These are phyloP conservation scores for Amylostereum chailletii DNA, from an alignment of 1,284 basidiomycete genomes.

Conservation along the genomic window DNA sequence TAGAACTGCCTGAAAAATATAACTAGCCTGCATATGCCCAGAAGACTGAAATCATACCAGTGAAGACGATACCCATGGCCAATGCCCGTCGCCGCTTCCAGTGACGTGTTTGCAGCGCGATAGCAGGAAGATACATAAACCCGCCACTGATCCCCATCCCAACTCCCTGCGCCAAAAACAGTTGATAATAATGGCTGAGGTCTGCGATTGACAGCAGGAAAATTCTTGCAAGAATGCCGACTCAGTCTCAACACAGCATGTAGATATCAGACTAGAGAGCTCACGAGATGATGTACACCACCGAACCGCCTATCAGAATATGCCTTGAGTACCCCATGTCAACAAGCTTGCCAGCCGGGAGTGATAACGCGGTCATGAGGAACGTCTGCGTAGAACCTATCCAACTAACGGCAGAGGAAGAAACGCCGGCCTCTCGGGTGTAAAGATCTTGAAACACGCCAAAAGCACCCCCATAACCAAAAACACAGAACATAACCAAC, in stretches of 20 bases:
- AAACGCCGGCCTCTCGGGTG: not conserved
- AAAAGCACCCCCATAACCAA: not conserved
- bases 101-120: not conserved
- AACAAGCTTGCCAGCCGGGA: not conserved
- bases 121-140: not conserved
- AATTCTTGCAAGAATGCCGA: not conserved
- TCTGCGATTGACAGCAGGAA: not conserved
- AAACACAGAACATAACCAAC: slow-evolving; percentile 11
- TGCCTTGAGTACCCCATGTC: not conserved
- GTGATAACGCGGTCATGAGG: not conserved
- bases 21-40: not conserved
- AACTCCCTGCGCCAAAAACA: not conserved
- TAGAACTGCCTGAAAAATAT: not conserved
- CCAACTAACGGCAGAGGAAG: slow-evolving; percentile 4
- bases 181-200: not conserved
- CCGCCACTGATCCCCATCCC: not conserved
- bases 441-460: slow-evolving; percentile 6
- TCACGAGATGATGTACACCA: not conserved
- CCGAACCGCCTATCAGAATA: not conserved
- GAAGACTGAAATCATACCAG: not conserved
- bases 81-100: not conserved
- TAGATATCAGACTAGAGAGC: not conserved
- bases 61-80: not conserved
- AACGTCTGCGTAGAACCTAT: slow-evolving; percentile 4
- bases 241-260: not conserved